Conservation (phyloP, 768 basidiomycete genomes). For the Leccinum rimulosum region DNA sequence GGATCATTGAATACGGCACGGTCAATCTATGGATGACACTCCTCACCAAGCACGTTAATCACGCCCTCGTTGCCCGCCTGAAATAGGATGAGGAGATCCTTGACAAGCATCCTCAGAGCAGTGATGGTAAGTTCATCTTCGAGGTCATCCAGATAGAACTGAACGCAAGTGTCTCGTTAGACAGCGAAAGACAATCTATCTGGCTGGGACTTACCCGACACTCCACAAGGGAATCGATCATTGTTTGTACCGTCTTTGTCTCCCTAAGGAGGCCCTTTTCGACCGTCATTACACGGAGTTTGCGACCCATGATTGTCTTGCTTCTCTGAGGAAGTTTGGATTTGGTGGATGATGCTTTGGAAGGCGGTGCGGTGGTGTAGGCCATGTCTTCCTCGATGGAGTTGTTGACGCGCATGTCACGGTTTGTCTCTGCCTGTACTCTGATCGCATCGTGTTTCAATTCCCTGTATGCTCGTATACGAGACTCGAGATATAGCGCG, state of each 20-base stretch:
- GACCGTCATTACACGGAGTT: constrained; percentile 87
- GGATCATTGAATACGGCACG: constrained; percentile 13
- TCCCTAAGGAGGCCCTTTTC: constrained; percentile 95
- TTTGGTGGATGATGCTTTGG: constrained; percentile 32
- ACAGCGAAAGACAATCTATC: neutral
- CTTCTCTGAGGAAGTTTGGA: constrained; percentile 49
- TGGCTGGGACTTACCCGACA: constrained; percentile 64
- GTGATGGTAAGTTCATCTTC: constrained; percentile 89
- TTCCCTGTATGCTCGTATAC: constrained; percentile 85
- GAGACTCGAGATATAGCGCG: constrained; percentile 81
- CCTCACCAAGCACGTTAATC: constrained; percentile 71
- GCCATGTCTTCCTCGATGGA: constrained; percentile 62
- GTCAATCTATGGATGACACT: constrained; percentile 23
- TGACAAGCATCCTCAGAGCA: constrained; percentile 90
- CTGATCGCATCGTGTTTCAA: constrained; percentile 92
- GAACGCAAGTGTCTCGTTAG: neutral
- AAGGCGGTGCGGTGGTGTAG: constrained; percentile 26
- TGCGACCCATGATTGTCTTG: constrained; percentile 79
- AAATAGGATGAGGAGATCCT: constrained; percentile 92
- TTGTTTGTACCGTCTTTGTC: constrained; percentile 84
- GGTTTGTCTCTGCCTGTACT: constrained; percentile 91
- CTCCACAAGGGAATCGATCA: constrained; percentile 85
- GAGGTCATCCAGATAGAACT: constrained; percentile 94
- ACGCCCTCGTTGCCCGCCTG: constrained; percentile 97
- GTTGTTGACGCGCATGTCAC: constrained; percentile 66